A percentile compares a stretch with the other conserved stretches of the same genome.
Conservation (phyloP, 225 moss, liverwort and hornwort genomes). For the Anthoceros angustus region DNA sequence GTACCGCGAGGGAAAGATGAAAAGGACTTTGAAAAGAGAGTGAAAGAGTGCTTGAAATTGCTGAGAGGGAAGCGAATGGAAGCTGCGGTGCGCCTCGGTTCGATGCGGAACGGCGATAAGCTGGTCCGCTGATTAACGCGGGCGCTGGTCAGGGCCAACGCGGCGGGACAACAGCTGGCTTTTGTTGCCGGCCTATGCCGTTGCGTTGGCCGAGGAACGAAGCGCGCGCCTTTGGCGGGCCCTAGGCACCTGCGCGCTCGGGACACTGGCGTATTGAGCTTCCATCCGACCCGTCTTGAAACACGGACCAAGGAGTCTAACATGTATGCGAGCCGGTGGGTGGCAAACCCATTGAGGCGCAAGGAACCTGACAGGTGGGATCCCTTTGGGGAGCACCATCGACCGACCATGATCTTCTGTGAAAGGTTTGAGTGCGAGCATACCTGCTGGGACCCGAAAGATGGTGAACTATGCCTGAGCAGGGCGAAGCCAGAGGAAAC, state of each 20-base stretch:
- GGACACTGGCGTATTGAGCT: conserved; percentile 15
- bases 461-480: conserved; percentile 9
- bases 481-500: conserved; percentile 9
- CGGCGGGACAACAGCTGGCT: no score
- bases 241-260: conserved; percentile 19
- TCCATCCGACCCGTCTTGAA: conserved; percentile 23
- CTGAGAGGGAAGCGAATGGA: conserved; percentile 30
- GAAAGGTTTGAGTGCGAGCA: conserved; percentile 19
- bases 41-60: no score
- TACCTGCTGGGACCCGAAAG: conserved; percentile 3
- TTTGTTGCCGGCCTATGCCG: no score
- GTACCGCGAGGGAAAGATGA: no score
- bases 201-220: conserved; percentile 17
- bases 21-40: no score
- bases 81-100: conserved; percentile 22
- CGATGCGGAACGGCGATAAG: no score
- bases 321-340: conserved; percentile 22
- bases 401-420: conserved; percentile 20
- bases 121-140: no score
- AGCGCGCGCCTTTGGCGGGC: conserved; percentile 17
- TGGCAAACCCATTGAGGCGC: conserved; percentile 18
- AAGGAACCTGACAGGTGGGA: conserved; percentile 16
- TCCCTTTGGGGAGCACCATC: conserved; percentile 11
- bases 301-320: conserved; percentile 32
- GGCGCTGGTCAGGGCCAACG: no score